Percentiles rank a stretch among this genome's conserved stretches.
Conservation (phyloP, 768 basidiomycete species). For the Pisolithus marmoratus region DNA sequence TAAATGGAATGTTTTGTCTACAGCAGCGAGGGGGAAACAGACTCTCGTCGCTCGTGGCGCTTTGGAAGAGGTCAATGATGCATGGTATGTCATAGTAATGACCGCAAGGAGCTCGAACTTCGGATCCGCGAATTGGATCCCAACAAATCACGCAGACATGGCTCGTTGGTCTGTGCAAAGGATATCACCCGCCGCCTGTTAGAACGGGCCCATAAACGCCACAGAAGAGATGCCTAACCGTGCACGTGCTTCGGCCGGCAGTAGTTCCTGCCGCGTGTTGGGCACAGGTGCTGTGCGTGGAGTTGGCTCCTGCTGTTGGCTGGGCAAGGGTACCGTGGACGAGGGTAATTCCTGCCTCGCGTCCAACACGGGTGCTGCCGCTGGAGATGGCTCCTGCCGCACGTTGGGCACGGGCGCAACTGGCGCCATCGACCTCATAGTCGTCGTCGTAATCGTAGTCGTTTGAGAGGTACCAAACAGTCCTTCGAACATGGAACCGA, state of each 20-base stretch:
- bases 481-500: constrained; percentile 9
- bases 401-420: background rate
- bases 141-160: constrained; percentile 32
- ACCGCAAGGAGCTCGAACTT: constrained; percentile 28
- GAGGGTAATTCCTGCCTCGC: too few species aligned
- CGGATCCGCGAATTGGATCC: constrained; percentile 24
- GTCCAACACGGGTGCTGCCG: too few species aligned
- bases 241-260: background rate
- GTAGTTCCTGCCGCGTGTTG: background rate
- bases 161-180: constrained; percentile 13
- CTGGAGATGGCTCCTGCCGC: too few species aligned
- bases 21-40: constrained; percentile 40
- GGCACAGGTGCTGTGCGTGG: background rate
- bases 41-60: constrained; percentile 32
- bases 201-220: background rate
- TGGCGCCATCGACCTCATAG: background rate
- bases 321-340: too few species aligned
- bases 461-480: background rate
- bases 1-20: constrained; percentile 23
- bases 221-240: constrained; percentile 9
- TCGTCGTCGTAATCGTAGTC: too few species aligned
- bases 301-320: too few species aligned
- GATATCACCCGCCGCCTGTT: background rate
- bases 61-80: constrained; percentile 28
- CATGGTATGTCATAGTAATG: constrained; percentile 34